phyloP scores from a whole-genome alignment of 441 rosid genomes.

The Euphorbia neoarborescens region DNA sequence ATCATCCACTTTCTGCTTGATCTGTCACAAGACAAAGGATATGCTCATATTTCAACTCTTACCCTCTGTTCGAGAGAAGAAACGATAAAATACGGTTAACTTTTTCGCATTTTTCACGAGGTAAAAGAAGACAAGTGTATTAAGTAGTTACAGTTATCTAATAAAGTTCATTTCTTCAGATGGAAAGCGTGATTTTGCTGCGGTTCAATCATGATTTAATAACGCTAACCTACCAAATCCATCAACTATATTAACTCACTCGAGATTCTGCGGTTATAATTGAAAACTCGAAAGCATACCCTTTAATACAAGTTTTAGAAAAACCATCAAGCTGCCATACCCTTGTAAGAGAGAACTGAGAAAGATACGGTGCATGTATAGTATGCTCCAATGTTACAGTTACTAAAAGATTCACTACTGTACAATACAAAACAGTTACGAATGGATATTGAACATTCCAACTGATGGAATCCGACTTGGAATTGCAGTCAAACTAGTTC shows the following conservation, averaged over 20 bases:
- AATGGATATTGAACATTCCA: not conserved
- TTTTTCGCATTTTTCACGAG: not conserved
- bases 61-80: not conserved
- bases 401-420: not conserved
- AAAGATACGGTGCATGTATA: not conserved
- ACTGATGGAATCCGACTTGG: not conserved
- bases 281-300: not conserved
- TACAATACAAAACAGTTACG: not conserved
- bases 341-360: not conserved
- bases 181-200: not conserved
- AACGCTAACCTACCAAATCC: too few species aligned
- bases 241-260: too few species aligned
- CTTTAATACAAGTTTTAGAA: not conserved
- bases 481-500: not conserved
- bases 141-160: too few species aligned
- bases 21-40: conserved; percentile 33
- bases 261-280: not conserved
- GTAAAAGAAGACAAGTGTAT: too few species aligned
- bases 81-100: not conserved
- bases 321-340: not conserved
- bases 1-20: conserved; percentile 44
- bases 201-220: not conserved
- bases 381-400: not conserved
- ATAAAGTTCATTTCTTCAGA: not conserved
- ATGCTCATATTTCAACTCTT: conserved; percentile 7